Conservation (phyloP, 805 yeast species). For the Candida wancherniae region DNA sequence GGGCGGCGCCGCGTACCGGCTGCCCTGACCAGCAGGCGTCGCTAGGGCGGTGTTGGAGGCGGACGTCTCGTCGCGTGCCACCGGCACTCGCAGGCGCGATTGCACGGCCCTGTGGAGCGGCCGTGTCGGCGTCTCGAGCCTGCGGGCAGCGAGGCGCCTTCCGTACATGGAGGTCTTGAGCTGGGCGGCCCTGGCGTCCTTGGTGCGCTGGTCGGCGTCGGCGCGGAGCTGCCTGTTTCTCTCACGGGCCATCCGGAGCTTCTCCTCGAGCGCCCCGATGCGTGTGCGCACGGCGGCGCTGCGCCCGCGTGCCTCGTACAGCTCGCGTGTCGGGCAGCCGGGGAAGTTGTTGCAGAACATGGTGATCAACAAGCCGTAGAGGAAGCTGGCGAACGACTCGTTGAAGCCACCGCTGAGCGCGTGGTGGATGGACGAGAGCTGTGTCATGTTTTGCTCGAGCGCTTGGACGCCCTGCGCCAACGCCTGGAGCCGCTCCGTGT, state of each 20-base stretch:
- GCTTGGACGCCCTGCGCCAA: constrained; percentile 44
- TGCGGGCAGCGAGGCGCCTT: neutral
- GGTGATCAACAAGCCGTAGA: constrained; percentile 77
- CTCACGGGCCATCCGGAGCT: constrained; percentile 17
- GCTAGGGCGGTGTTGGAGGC: constrained; percentile 27
- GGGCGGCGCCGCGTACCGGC: constrained; percentile 1
- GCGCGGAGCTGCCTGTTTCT: constrained; percentile 16
- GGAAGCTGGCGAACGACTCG: constrained; percentile 70
- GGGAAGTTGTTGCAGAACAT: constrained; percentile 84
- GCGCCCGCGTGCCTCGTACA: constrained; percentile 27
- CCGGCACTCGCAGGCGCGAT: no score
- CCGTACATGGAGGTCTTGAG: no score
- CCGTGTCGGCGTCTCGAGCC: constrained; percentile 3
- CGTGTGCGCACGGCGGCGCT: constrained; percentile 20
- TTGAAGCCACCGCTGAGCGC: constrained; percentile 57
- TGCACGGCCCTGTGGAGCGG: no score
- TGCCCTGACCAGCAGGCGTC: constrained; percentile 16
- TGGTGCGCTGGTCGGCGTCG: constrained; percentile 2
- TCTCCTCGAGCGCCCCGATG: constrained; percentile 19
- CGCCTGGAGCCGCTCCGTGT: constrained; percentile 35
- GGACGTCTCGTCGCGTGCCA: constrained; percentile 23
- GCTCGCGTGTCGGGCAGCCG: constrained; percentile 32
- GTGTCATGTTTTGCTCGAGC: constrained; percentile 55
- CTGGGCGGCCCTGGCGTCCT: no score
- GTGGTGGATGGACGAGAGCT: constrained; percentile 55